These are phyloP conservation scores for Colletotrichum kahawae DNA, from an alignment of 2,329 filamentous ascomycete genomes.

Conservation along the genomic window DNA sequence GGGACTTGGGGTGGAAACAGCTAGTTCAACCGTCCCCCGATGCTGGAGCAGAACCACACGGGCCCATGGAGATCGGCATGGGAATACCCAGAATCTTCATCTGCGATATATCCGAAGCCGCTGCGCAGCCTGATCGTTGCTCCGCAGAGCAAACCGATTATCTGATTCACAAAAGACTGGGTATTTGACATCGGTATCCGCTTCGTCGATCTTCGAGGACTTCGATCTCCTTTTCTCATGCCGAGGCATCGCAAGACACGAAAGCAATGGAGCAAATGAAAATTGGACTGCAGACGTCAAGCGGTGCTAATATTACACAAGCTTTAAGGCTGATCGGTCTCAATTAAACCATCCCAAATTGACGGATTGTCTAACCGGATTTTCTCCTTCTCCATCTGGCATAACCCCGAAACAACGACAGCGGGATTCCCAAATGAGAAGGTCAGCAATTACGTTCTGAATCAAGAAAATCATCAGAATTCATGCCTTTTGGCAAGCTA, in stretches of 20 bases:
- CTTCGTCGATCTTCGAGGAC: background rate
- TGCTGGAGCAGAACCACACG: background rate
- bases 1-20: background rate
- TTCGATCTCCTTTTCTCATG: background rate
- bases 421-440: background rate
- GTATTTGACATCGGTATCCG: background rate
- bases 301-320: background rate
- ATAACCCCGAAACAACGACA: background rate
- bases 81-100: background rate
- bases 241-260: background rate
- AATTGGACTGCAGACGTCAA: background rate
- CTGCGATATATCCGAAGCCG: background rate
- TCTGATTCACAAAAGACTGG: background rate
- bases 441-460: background rate
- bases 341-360: background rate
- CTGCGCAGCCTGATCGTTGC: background rate
- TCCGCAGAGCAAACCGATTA: background rate
- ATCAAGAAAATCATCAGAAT: background rate
- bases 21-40: background rate
- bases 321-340: background rate
- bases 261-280: background rate
- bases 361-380: background rate
- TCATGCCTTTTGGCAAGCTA: background rate
- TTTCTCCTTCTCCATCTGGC: background rate
- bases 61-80: background rate